A percentile compares a stretch with the other conserved stretches of the same genome.
Conservation (phyloP, 2,329 filamentous ascomycete species). For the Fusarium humuli region DNA sequence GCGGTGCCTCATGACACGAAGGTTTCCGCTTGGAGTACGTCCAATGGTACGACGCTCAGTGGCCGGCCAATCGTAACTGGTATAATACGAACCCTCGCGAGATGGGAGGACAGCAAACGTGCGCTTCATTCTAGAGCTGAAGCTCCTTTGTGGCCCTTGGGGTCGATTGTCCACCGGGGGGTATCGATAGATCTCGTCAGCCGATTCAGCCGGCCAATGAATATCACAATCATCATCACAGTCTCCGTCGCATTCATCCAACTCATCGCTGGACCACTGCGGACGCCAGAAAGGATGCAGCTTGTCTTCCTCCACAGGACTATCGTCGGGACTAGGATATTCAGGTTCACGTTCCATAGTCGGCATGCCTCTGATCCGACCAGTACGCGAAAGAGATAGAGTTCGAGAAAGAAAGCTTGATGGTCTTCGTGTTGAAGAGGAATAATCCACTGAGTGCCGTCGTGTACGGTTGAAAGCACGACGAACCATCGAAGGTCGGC, state of each 20-base stretch:
- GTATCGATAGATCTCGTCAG: slow-evolving; percentile 59
- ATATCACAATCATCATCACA: slow-evolving; percentile 44
- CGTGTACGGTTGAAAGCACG: slow-evolving; percentile 65
- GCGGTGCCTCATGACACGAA: slow-evolving; percentile 68
- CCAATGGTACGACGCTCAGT: slow-evolving; percentile 69
- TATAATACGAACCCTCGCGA: slow-evolving; percentile 52
- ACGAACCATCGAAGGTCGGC: slow-evolving; percentile 64
- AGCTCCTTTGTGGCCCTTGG: slow-evolving; percentile 57
- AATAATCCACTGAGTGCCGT: slow-evolving; percentile 57
- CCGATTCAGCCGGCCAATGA: slow-evolving; percentile 50
- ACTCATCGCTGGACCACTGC: slow-evolving; percentile 55
- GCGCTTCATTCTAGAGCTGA: slow-evolving; percentile 66
- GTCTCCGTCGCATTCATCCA: slow-evolving; percentile 48
- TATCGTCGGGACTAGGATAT: slow-evolving; percentile 58
- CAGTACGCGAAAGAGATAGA: slow-evolving; percentile 64
- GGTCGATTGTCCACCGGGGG: slow-evolving; percentile 63
- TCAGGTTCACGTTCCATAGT: slow-evolving; percentile 47
- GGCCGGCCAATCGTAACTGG: slow-evolving; percentile 50
- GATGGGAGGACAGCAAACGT: slow-evolving; percentile 71
- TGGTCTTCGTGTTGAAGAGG: slow-evolving; percentile 54
- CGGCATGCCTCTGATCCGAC: slow-evolving; percentile 45
- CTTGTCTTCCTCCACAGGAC: slow-evolving; percentile 64
- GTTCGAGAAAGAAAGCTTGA: slow-evolving; percentile 61
- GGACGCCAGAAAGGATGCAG: slow-evolving; percentile 73
- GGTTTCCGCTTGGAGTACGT: slow-evolving; percentile 68